phyloP scores from a whole-genome alignment of 2,329 filamentous ascomycete genomes.

The Penicillium sp. region DNA sequence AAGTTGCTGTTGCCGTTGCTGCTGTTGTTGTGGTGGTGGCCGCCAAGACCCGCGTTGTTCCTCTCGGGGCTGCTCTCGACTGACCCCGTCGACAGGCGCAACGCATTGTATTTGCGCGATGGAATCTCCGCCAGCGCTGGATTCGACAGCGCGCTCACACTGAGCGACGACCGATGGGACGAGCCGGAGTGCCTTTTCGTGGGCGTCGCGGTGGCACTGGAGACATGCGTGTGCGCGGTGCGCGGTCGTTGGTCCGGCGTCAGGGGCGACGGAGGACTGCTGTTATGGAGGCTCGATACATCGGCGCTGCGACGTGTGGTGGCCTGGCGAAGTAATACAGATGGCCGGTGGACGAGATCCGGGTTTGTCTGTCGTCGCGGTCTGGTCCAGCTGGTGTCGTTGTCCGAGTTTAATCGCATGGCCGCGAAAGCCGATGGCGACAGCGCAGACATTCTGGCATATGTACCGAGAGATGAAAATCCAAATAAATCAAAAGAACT shows the following conservation, averaged over 20 bases:
- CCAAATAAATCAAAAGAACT: background rate
- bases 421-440: slow-evolving; percentile 9
- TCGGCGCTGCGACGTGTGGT: slow-evolving; percentile 15
- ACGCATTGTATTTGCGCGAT: slow-evolving; percentile 22
- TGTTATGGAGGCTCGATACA: slow-evolving; percentile 7
- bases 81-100: slow-evolving; percentile 14
- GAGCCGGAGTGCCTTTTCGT: slow-evolving; percentile 7
- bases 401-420: slow-evolving; percentile 4
- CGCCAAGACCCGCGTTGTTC: background rate
- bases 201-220: slow-evolving; percentile 14
- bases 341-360: slow-evolving; percentile 14
- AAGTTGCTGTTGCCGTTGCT: background rate
- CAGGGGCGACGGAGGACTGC: slow-evolving; percentile 7
- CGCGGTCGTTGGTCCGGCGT: slow-evolving; percentile 10
- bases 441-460: slow-evolving; percentile 10
- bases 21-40: background rate
- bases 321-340: slow-evolving; percentile 14
- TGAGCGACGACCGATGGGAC: slow-evolving; percentile 18
- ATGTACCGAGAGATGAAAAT: background rate
- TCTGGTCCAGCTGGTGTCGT: slow-evolving; percentile 11
- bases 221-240: slow-evolving; percentile 14
- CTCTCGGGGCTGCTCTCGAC: slow-evolving; percentile 8
- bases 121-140: slow-evolving; percentile 23
- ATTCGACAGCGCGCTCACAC: slow-evolving; percentile 22
- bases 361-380: slow-evolving; percentile 18